Percentiles rank a stretch among this genome's conserved stretches.
Evolutionary conservation across 768 basidiomycete genomes (phyloP).

Genomic region (Podaxis carcinomalis): DNA sequence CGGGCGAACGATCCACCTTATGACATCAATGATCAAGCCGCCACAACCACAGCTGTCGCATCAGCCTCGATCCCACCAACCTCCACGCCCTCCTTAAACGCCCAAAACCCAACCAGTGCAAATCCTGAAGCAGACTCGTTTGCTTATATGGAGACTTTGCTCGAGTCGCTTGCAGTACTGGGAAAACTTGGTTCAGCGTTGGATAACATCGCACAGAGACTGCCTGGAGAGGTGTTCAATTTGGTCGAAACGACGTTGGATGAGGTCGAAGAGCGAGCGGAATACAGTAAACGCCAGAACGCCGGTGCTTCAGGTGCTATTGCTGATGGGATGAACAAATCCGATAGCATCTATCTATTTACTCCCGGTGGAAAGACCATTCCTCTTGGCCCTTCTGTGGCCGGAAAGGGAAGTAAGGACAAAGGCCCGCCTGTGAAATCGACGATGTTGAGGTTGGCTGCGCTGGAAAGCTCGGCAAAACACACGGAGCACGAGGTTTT

Average conservation of each 20-base stretch:
- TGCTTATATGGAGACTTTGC: constrained; percentile 83
- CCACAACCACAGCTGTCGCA: constrained; percentile 9
- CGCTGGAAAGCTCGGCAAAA: constrained; percentile 69
- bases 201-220: constrained; percentile 78
- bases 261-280: constrained; percentile 88
- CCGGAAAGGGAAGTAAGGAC: constrained; percentile 1
- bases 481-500: constrained; percentile 81
- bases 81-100: constrained; percentile 16
- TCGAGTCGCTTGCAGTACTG: constrained; percentile 90
- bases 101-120: constrained; percentile 17
- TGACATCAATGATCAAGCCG: constrained; percentile 47
- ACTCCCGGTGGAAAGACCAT: constrained; percentile 24
- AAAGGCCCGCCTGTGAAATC: constrained; percentile 37
- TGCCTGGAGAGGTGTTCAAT: constrained; percentile 78
- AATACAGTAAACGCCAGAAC: constrained; percentile 47
- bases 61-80: constrained; percentile 17
- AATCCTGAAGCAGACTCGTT: constrained; percentile 95
- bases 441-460: constrained; percentile 60
- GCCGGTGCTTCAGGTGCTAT: constrained; percentile 35
- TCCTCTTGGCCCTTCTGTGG: constrained; percentile 15
- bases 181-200: constrained; percentile 83
- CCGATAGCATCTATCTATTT: constrained; percentile 55
- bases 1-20: constrained; percentile 78
- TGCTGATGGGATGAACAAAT: constrained; percentile 31
- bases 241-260: constrained; percentile 84